A percentile compares a stretch with the other conserved stretches of the same genome.
phyloP scores from a whole-genome alignment of 495 filamentous ascomycete genomes.

The Penicillium manginii region DNA sequence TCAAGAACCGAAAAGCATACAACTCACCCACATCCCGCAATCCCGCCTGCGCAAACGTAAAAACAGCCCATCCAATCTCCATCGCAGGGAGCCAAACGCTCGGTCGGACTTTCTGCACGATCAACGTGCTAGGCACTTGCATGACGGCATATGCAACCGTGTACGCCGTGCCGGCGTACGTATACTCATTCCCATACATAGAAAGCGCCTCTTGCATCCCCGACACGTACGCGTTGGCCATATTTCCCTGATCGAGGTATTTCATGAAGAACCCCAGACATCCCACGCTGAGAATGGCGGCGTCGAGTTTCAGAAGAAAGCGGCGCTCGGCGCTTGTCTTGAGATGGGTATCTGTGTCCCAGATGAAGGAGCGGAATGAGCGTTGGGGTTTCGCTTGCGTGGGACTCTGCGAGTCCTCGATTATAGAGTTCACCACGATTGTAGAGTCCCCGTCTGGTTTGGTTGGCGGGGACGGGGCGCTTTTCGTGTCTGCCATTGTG shows the following conservation, averaged over 20 bases:
- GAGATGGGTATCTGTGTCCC: slow-evolving; percentile 20
- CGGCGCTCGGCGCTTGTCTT: slow-evolving; percentile 35
- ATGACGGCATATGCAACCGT: slow-evolving; percentile 23
- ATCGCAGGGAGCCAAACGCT: slow-evolving; percentile 42
- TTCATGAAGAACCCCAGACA: slow-evolving; percentile 40
- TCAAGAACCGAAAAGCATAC: slow-evolving; percentile 28
- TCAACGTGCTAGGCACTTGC: slow-evolving; percentile 27
- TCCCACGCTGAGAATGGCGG: slow-evolving; percentile 37
- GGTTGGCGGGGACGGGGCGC: background rate
- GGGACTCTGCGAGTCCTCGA: background rate
- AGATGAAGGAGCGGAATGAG: slow-evolving; percentile 20
- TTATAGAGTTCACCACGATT: background rate
- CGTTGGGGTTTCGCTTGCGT: background rate
- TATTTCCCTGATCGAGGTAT: slow-evolving; percentile 36
- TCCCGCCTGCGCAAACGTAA: slow-evolving; percentile 39
- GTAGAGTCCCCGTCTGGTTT: background rate
- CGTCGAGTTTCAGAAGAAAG: slow-evolving; percentile 40
- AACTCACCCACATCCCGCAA: slow-evolving; percentile 15
- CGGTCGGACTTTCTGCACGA: slow-evolving; percentile 25
- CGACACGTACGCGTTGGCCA: slow-evolving; percentile 33
- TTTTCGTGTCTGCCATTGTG: background rate
- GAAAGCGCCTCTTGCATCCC: slow-evolving; percentile 24
- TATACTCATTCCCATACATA: slow-evolving; percentile 38
- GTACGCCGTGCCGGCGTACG: slow-evolving; percentile 23
- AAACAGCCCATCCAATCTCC: slow-evolving; percentile 46